These are phyloP conservation scores for Favolaschia claudopus DNA, from an alignment of 768 basidiomycete genomes.

Conservation along the genomic window DNA sequence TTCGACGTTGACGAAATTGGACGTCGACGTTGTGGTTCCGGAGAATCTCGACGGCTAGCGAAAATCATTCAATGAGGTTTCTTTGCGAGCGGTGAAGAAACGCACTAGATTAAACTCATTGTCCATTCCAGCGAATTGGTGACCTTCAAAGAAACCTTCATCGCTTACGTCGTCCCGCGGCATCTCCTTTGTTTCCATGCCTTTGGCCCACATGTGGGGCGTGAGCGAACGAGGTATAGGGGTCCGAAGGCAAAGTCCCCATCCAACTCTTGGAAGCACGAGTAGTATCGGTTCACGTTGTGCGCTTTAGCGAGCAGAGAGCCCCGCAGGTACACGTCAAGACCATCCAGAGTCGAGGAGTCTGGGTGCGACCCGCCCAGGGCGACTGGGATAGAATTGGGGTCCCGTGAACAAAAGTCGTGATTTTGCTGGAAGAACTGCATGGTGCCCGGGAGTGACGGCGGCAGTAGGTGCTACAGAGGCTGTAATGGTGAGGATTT, in stretches of 20 bases:
- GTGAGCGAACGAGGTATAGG: conserved; percentile 18
- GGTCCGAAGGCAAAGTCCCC: conserved; percentile 24
- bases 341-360: conserved; percentile 48
- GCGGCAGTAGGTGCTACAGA: conserved; percentile 28
- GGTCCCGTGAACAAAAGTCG: conserved; percentile 24
- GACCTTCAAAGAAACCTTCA: conserved; percentile 26
- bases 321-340: conserved; percentile 45
- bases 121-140: neutral
- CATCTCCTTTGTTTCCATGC: neutral
- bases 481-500: conserved; percentile 32
- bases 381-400: conserved; percentile 8
- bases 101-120: conserved; percentile 15
- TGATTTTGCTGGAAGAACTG: conserved; percentile 38
- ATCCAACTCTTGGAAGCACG: conserved; percentile 31
- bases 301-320: conserved; percentile 37
- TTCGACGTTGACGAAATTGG: conserved; percentile 18
- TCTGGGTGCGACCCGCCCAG: conserved; percentile 34
- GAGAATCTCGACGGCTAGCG: conserved; percentile 19
- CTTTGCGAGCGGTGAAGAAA: neutral
- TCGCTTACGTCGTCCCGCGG: conserved; percentile 19
- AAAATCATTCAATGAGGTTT: neutral
- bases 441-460: conserved; percentile 32
- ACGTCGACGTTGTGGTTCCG: conserved; percentile 19
- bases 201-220: conserved; percentile 3
- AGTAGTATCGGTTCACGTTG: conserved; percentile 34